Percentiles rank a stretch among this genome's conserved stretches.
Conservation (phyloP, 1,284 basidiomycete species). For the Caloboletus inedulis region DNA sequence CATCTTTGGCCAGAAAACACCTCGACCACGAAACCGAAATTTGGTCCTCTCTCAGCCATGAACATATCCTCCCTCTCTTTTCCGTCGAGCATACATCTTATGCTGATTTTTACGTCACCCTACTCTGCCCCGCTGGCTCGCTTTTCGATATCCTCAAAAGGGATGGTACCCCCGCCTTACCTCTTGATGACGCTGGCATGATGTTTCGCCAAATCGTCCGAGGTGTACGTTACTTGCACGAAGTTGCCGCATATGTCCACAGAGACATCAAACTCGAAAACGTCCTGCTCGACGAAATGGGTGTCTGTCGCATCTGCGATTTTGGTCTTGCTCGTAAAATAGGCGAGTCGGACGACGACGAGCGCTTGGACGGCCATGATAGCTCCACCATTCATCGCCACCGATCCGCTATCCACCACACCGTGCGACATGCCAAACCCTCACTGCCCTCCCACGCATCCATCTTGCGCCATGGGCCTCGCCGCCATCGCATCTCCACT, state of each 20-base stretch:
- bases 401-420: conserved; percentile 28
- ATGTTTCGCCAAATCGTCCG: conserved; percentile 89
- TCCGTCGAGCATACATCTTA: conserved; percentile 59
- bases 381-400: conserved; percentile 24
- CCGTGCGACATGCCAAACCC: conserved; percentile 21
- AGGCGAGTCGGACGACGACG: conserved; percentile 48
- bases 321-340: conserved; percentile 78
- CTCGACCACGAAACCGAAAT: conserved; percentile 75
- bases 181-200: conserved; percentile 77
- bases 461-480: conserved; percentile 37
- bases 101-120: conserved; percentile 82
- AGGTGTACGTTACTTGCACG: conserved; percentile 85
- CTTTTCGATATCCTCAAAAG: conserved; percentile 82
- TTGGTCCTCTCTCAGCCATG: conserved; percentile 77
- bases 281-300: conserved; percentile 84
- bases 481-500: conserved; percentile 60
- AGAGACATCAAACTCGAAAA: conserved; percentile 97
- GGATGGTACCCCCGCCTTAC: conserved; percentile 60
- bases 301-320: conserved; percentile 77
- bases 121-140: conserved; percentile 81
- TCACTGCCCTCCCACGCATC: conserved; percentile 31
- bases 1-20: conserved; percentile 48
- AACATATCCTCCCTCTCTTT: conserved; percentile 82
- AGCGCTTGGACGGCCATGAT: conserved; percentile 30
- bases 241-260: conserved; percentile 75